Evolutionary conservation across 176 grass and related monocot genomes (phyloP).

Genomic region (Oryza rufipogon): DNA sequence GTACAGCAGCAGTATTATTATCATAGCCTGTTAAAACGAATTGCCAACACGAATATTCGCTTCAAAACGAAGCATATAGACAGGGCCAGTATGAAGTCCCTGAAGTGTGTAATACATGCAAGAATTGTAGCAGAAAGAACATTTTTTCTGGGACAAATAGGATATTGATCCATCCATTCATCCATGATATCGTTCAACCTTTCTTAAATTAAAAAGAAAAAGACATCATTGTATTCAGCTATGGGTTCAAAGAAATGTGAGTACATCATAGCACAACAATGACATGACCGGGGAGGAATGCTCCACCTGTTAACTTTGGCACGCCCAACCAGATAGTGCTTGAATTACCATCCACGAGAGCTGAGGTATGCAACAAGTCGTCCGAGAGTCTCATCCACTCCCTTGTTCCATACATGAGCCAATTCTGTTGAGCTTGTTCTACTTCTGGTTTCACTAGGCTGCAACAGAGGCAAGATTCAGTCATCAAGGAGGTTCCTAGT

Average conservation of each 20-base stretch:
- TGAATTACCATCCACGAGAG: constrained; percentile 61
- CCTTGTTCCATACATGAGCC: constrained; percentile 61
- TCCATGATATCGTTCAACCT: not conserved
- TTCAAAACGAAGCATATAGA: not conserved
- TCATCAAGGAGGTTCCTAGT: not conserved
- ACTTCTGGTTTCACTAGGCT: constrained; percentile 28
- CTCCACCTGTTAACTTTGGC: not conserved
- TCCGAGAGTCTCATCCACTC: constrained; percentile 58
- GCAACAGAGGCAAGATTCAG: constrained; percentile 8
- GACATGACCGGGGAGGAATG: not conserved
- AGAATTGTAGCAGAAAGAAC: not conserved
- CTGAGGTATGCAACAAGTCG: constrained; percentile 58
- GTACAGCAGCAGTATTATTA: not conserved
- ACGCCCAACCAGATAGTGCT: constrained; percentile 1
- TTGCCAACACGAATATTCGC: not conserved
- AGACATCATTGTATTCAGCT: constrained; percentile 4
- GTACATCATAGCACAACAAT: constrained; percentile 26
- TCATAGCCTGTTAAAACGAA: not conserved
- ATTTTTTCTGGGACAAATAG: not conserved
- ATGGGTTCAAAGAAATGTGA: constrained; percentile 9
- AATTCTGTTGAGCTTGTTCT: constrained; percentile 33
- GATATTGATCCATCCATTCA: constrained; percentile 6
- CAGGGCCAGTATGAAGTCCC: not conserved
- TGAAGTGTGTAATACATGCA: not conserved
- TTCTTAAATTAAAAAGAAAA: constrained; percentile 35